Evolutionary conservation across 306 rosid genomes (phyloP).

Genomic region (Adenanthera pavonina): DNA sequence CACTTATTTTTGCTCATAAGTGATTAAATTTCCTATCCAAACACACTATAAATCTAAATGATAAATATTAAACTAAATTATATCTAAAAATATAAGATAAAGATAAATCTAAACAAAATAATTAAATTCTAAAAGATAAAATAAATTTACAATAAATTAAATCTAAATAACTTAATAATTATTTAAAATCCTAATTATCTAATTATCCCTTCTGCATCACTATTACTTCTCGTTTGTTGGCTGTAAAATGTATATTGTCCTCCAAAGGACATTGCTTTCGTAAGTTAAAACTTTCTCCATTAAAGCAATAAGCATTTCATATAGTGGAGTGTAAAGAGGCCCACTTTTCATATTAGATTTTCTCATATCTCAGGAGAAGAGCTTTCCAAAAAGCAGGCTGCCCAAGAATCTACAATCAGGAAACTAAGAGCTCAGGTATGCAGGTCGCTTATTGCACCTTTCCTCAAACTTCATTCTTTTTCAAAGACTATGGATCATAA

Average conservation of each 20-base stretch:
- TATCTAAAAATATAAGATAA: too few species aligned
- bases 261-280: not conserved
- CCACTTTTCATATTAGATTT: not conserved
- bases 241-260: not conserved
- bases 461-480: constrained; percentile 18
- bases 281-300: not conserved
- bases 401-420: constrained; percentile 78
- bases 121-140: too few species aligned
- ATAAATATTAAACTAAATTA: too few species aligned
- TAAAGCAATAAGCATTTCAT: not conserved
- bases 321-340: constrained; percentile 1
- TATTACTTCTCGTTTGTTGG: not conserved
- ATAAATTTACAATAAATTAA: too few species aligned
- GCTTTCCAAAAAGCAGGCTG: constrained; percentile 86
- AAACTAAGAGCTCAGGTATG: constrained; percentile 78
- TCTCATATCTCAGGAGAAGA: constrained; percentile 68
- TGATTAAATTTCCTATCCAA: too few species aligned
- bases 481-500: constrained; percentile 20
- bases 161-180: too few species aligned
- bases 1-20: too few species aligned
- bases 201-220: too few species aligned
- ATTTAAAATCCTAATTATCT: too few species aligned
- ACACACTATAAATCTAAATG: too few species aligned
- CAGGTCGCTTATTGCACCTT: constrained; percentile 30
- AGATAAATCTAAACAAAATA: too few species aligned